phyloP scores from a whole-genome alignment of 2,329 filamentous ascomycete species.

The Metarhizium anisopliae region DNA sequence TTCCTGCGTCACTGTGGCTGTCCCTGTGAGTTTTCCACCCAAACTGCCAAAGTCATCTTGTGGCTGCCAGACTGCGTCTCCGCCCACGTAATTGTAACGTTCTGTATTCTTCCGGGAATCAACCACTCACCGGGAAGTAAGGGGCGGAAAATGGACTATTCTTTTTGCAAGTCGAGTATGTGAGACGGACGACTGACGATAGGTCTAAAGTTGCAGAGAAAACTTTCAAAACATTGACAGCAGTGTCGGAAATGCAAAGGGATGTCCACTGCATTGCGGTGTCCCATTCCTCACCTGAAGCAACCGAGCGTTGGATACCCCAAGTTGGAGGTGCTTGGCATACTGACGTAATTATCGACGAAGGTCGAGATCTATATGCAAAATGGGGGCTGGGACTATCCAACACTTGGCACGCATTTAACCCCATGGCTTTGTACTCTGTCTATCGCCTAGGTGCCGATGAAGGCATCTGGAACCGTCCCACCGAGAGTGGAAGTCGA shows the following conservation, averaged over 20 bases:
- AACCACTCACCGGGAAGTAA: background rate
- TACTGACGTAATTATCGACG: slow-evolving; percentile 51
- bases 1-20: slow-evolving; percentile 69
- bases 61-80: background rate
- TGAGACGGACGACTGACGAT: background rate
- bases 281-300: slow-evolving; percentile 45
- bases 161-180: background rate
- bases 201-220: slow-evolving; percentile 54
- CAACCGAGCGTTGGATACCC: slow-evolving; percentile 50
- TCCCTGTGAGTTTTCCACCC: slow-evolving; percentile 45
- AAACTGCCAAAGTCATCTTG: background rate
- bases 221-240: slow-evolving; percentile 46
- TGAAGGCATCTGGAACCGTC: slow-evolving; percentile 58
- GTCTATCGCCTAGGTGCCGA: slow-evolving; percentile 48
- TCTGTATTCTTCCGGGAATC: background rate
- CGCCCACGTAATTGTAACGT: background rate
- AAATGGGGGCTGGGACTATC: slow-evolving; percentile 57
- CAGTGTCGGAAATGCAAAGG: slow-evolving; percentile 39
- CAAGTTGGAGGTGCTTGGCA: slow-evolving; percentile 47
- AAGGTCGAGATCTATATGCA: slow-evolving; percentile 49
- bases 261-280: slow-evolving; percentile 50
- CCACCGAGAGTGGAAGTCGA: slow-evolving; percentile 54
- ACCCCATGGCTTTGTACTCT: slow-evolving; percentile 47
- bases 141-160: no score
- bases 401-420: slow-evolving; percentile 53